Conservation (phyloP, 2,329 filamentous ascomycete species). For the Fusarium armeniacum region DNA sequence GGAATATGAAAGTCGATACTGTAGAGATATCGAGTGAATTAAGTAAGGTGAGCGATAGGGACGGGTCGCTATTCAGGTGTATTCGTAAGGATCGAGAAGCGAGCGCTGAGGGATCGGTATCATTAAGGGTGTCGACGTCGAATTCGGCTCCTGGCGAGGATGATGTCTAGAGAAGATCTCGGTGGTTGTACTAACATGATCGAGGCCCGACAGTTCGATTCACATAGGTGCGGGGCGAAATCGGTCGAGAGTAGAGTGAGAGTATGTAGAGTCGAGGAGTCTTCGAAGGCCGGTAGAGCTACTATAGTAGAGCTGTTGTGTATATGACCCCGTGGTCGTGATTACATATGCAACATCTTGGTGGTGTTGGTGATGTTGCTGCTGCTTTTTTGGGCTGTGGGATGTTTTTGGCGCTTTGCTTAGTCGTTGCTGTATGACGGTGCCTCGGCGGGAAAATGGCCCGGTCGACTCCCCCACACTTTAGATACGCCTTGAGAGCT, state of each 20-base stretch:
- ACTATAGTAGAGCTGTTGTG: constrained; percentile 7
- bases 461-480: constrained; percentile 38
- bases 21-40: constrained; percentile 3
- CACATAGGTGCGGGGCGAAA: constrained; percentile 52
- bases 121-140: constrained; percentile 54
- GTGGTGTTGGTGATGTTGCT: constrained; percentile 19
- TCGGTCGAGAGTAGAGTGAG: constrained; percentile 17
- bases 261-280: not conserved
- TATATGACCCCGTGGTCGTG: constrained; percentile 4
- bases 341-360: constrained; percentile 32
- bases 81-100: constrained; percentile 24
- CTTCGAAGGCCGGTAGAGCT: constrained; percentile 5
- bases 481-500: constrained; percentile 4
- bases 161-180: constrained; percentile 54
- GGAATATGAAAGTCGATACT: constrained; percentile 30
- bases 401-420: constrained; percentile 39
- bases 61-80: constrained; percentile 20
- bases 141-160: constrained; percentile 55
- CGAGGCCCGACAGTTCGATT: constrained; percentile 51
- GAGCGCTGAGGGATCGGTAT: constrained; percentile 58
- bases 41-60: constrained; percentile 6
- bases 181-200: constrained; percentile 60
- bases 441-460: constrained; percentile 46
- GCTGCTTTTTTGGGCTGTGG: constrained; percentile 40
- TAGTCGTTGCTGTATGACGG: constrained; percentile 32